Evolutionary conservation across 2,329 filamentous ascomycete species (phyloP).

Genomic region (Paraphoma sp.): DNA sequence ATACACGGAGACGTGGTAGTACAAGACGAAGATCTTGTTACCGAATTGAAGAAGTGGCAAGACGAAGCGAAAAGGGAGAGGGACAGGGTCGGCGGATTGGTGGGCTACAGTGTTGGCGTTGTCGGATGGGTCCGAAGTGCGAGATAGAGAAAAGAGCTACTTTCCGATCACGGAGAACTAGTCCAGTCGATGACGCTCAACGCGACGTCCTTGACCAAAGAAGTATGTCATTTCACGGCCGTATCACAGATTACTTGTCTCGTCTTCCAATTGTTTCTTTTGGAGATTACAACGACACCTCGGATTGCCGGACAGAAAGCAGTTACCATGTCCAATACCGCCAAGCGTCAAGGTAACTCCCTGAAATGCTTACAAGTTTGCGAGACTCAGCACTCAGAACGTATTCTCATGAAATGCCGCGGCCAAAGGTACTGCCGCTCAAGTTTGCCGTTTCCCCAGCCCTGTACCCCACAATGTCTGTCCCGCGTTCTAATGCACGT

Average conservation of each 20-base stretch:
- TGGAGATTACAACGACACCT: no score
- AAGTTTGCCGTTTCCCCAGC: background rate
- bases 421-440: background rate
- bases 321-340: background rate
- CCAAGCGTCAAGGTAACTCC: no score
- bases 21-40: constrained; percentile 60
- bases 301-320: background rate
- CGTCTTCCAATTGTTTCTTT: no score
- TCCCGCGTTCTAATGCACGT: background rate
- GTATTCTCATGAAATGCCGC: no score
- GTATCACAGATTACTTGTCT: no score
- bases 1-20: constrained; percentile 72
- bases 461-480: background rate
- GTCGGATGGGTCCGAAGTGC: constrained; percentile 76
- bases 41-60: constrained; percentile 73
- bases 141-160: constrained; percentile 12
- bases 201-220: no score
- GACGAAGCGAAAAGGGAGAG: constrained; percentile 74
- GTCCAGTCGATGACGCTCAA: no score
- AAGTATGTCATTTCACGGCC: no score
- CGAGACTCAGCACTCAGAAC: no score
- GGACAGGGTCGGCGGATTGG: constrained; percentile 73
- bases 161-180: no score
- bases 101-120: constrained; percentile 88
- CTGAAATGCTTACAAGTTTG: no score